A percentile compares a stretch with the other conserved stretches of the same genome.
These are phyloP conservation scores for Alternaria triticimaculans DNA, from an alignment of 2,329 filamentous ascomycete genomes.

Conservation along the genomic window DNA sequence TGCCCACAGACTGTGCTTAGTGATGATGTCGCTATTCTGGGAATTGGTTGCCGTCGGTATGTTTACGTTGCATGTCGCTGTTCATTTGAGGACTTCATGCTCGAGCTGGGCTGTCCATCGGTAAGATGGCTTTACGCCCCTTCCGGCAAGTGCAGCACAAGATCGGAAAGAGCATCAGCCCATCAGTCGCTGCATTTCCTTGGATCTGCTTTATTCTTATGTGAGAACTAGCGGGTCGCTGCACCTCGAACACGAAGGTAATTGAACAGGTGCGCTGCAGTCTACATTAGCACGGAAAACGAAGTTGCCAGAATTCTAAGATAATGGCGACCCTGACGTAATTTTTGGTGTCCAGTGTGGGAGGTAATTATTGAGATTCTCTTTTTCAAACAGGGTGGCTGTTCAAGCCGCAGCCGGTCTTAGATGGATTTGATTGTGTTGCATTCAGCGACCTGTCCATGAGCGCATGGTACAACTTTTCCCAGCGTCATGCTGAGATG, in stretches of 20 bases:
- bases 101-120: neutral
- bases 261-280: neutral
- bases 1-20: neutral
- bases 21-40: constrained; percentile 1
- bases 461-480: neutral
- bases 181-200: neutral
- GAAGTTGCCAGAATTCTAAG: neutral
- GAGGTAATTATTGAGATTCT: neutral
- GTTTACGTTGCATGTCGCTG: neutral
- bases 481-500: neutral
- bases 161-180: neutral
- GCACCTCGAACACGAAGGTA: neutral
- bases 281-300: neutral
- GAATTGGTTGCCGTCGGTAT: neutral
- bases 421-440: neutral
- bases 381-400: neutral
- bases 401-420: neutral
- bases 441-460: neutral
- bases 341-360: neutral
- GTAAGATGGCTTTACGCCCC: neutral
- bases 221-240: neutral
- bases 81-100: neutral
- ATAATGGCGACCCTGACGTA: neutral
- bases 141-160: neutral
- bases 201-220: neutral